These are phyloP conservation scores for Termitomyces sp. DNA, from an alignment of 768 basidiomycete species.

Conservation along the genomic window DNA sequence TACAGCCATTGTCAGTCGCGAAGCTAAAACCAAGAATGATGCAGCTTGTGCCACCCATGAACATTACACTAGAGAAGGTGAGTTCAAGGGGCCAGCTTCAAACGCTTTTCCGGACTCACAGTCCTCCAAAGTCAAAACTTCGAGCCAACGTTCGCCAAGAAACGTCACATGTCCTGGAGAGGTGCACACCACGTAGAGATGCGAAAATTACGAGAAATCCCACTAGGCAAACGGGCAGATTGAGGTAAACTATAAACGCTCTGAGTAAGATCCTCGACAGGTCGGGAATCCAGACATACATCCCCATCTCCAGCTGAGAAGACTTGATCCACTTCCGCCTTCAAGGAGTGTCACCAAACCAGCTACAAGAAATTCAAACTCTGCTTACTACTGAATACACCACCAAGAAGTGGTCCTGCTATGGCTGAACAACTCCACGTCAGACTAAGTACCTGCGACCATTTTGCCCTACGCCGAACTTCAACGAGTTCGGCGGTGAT, in stretches of 20 bases:
- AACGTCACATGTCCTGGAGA: conserved; percentile 41
- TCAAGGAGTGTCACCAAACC: conserved; percentile 15
- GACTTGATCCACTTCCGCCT: conserved; percentile 31
- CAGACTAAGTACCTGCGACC: conserved; percentile 81
- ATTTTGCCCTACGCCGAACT: conserved; percentile 65
- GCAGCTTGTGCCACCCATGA: conserved; percentile 71
- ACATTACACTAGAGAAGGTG: conserved; percentile 49
- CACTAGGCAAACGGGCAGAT: conserved; percentile 68
- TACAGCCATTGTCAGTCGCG: conserved; percentile 67
- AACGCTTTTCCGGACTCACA: conserved; percentile 47
- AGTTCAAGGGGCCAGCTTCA: conserved; percentile 5
- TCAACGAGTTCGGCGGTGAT: conserved; percentile 84
- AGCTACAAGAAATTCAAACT: not conserved
- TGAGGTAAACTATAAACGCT: conserved; percentile 66
- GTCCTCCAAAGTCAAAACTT: conserved; percentile 74
- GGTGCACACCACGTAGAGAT: conserved; percentile 57
- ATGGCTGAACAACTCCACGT: conserved; percentile 87
- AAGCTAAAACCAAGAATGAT: conserved; percentile 82
- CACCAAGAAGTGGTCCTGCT: conserved; percentile 81
- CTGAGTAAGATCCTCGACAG: conserved; percentile 15
- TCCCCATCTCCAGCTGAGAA: conserved; percentile 77
- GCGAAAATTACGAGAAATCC: conserved; percentile 54
- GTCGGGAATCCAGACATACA: conserved; percentile 51
- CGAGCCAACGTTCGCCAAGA: conserved; percentile 54
- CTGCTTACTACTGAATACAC: conserved; percentile 70